Evolutionary conservation across 2,329 filamentous ascomycete species (phyloP).

Genomic region (Coniochaeta ligniaria): DNA sequence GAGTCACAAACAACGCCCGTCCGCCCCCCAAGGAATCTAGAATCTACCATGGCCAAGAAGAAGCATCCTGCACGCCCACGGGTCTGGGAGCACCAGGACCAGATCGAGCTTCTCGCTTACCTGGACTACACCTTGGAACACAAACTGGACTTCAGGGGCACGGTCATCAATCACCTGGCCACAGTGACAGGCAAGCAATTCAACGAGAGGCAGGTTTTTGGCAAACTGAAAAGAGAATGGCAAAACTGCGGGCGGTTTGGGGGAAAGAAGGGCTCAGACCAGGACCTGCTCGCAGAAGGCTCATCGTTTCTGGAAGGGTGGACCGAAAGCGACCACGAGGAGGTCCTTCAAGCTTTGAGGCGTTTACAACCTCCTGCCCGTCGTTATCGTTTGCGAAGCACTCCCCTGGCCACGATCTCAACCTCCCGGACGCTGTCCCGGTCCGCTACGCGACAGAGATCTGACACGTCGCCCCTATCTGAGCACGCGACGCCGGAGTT

Average conservation of each 20-base stretch:
- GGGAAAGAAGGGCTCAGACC: not conserved
- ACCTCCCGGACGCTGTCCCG: not conserved
- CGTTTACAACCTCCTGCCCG: not conserved
- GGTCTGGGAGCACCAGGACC: not conserved
- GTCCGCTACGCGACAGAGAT: not conserved
- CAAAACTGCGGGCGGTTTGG: not conserved
- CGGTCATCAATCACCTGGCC: not conserved
- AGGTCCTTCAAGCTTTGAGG: not conserved
- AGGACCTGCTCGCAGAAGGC: not conserved
- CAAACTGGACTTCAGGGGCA: slow-evolving; percentile 2
- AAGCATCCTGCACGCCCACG: not conserved
- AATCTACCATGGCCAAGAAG: slow-evolving; percentile 1
- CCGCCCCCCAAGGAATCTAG: too few relatives aligned
- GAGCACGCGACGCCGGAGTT: not conserved
- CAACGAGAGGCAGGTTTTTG: not conserved
- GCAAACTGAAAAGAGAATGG: not conserved
- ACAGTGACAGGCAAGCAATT: not conserved
- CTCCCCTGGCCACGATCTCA: not conserved
- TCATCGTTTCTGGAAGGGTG: not conserved
- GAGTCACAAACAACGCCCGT: too few relatives aligned
- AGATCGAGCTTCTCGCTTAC: slow-evolving; percentile 1
- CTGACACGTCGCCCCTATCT: not conserved
- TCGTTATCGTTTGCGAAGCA: not conserved
- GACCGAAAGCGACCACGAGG: not conserved
- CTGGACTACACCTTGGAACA: slow-evolving; percentile 4